Evolutionary conservation across 257 asterid species (phyloP).

Genomic region (Plantago ovata): DNA sequence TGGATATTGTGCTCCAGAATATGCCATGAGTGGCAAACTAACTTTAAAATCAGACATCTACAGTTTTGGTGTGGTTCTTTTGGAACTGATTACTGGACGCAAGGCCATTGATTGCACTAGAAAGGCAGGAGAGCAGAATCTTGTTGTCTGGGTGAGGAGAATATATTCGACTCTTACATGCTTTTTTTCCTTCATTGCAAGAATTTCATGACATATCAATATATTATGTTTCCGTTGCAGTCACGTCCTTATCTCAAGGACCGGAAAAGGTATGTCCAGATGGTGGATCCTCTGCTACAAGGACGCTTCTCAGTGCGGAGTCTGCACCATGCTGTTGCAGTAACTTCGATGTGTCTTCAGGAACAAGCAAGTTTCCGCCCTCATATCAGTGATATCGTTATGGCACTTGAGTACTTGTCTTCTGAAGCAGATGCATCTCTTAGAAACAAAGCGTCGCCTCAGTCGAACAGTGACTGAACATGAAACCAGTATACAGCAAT

Average conservation of each 20-base stretch:
- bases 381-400: conserved; percentile 42
- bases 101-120: conserved; percentile 47
- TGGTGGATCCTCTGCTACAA: conserved; percentile 61
- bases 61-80: conserved; percentile 69
- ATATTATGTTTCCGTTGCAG: conserved; percentile 27
- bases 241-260: conserved; percentile 57
- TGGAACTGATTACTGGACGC: conserved; percentile 70
- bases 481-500: too few species aligned
- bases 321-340: conserved; percentile 55
- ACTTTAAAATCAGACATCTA: conserved; percentile 68
- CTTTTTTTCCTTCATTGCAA: background rate
- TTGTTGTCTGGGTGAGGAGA: conserved; percentile 67
- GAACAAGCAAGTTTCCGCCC: conserved; percentile 64
- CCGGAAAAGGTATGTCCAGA: conserved; percentile 31
- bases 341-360: conserved; percentile 66
- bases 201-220: background rate
- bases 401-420: conserved; percentile 55
- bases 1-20: conserved; percentile 79
- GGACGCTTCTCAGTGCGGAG: conserved; percentile 42
- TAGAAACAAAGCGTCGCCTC: conserved; percentile 18
- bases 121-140: conserved; percentile 58
- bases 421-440: conserved; percentile 34
- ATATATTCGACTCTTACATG: background rate
- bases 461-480: conserved; percentile 3
- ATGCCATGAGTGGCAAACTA: conserved; percentile 76